Percentiles rank a stretch among this genome's conserved stretches.
Evolutionary conservation across 768 basidiomycete genomes (phyloP).

Genomic region (Austroboletus eburneus): DNA sequence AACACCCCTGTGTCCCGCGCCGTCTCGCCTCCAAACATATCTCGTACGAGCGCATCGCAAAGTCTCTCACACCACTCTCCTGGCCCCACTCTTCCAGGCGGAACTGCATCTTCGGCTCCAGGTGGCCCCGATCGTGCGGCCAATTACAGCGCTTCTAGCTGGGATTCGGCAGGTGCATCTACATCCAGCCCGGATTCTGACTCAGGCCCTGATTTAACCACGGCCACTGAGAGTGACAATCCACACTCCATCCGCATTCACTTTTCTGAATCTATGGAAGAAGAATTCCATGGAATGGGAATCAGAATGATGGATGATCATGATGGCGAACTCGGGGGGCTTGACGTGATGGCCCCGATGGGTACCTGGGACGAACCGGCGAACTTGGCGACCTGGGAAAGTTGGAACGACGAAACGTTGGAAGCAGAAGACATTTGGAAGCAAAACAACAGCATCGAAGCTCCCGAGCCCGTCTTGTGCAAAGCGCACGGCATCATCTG

Average conservation of each 20-base stretch:
- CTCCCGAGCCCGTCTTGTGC: no score
- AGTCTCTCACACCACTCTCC: no score
- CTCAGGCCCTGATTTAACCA: conserved; percentile 20
- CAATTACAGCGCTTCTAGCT: conserved; percentile 15
- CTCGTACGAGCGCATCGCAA: no score
- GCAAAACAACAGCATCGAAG: no score
- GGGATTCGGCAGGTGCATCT: conserved; percentile 23
- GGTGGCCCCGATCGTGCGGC: conserved; percentile 4
- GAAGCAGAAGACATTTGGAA: conserved; percentile 26
- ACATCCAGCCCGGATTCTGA: conserved; percentile 27
- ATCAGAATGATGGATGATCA: conserved; percentile 15
- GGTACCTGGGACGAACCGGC: conserved; percentile 14
- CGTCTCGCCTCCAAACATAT: no score
- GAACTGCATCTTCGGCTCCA: neutral
- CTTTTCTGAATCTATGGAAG: conserved; percentile 27
- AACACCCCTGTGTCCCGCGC: no score
- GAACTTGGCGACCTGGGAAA: conserved; percentile 1
- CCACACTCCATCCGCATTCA: conserved; percentile 18
- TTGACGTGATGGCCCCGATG: conserved; percentile 24
- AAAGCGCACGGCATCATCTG: no score
- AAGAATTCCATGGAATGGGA: conserved; percentile 25
- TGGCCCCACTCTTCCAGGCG: no score
- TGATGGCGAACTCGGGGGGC: conserved; percentile 8
- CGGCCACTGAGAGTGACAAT: conserved; percentile 23
- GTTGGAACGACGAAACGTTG: conserved; percentile 15